phyloP scores from a whole-genome alignment of 208 protist genomes.

The Entamoeba histolytica region DNA sequence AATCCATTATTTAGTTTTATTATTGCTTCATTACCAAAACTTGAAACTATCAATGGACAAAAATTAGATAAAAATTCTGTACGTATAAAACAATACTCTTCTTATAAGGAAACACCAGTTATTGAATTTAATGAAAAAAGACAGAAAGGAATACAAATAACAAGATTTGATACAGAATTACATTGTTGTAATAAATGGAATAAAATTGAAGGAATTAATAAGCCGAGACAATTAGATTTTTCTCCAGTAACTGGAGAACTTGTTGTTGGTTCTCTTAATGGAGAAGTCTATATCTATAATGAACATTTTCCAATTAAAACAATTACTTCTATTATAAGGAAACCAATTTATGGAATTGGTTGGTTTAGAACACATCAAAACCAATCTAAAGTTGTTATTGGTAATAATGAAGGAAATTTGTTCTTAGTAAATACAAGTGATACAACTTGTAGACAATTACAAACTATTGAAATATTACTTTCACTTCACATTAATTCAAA shows the following conservation, averaged over 20 bases:
- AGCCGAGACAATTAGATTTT: not conserved
- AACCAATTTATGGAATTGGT: not conserved
- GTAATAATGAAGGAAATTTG: not conserved
- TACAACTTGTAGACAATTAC: not conserved
- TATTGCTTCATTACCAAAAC: not conserved
- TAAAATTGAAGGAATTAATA: not conserved
- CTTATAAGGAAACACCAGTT: not conserved
- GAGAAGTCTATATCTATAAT: not conserved
- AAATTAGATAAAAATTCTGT: not conserved
- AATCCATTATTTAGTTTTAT: not conserved
- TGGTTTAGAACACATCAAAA: not conserved
- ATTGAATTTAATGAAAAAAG: not conserved
- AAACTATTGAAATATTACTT: not conserved
- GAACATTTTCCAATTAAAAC: not conserved
- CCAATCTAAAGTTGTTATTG: not conserved
- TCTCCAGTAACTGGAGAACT: not conserved
- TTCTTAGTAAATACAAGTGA: not conserved
- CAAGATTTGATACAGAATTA: not conserved
- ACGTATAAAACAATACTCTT: not conserved
- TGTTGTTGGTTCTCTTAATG: not conserved
- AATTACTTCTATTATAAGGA: not conserved
- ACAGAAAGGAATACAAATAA: not conserved
- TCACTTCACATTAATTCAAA: not conserved
- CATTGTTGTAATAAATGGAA: not conserved
- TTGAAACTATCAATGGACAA: not conserved